Evolutionary conservation across 768 basidiomycete genomes (phyloP), one percentile per base, ranked within the genome.

Genomic region (Phlegmacium glaucopus): DNA sequence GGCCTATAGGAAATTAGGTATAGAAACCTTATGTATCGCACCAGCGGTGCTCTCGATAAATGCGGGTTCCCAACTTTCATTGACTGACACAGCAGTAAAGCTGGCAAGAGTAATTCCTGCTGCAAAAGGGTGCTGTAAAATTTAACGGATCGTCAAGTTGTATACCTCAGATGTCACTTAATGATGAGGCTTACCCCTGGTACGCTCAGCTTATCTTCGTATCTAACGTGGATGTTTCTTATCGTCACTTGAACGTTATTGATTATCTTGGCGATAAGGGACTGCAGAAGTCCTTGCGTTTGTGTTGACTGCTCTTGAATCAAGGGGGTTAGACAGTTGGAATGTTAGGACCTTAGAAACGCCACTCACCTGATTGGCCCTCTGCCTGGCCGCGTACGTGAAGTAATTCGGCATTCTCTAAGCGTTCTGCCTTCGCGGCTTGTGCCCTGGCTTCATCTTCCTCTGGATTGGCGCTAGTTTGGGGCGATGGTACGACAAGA

Each of bases 171-270:
- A 15, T 45, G 29, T 5, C 1, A 34, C 50, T 15, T 13, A 17
- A 40, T 30, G 53, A 9, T 16, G 18, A n/a, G 22, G 71, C 87
- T 59, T 65, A 94, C 94, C 25, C 88, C 91, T 26, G 94, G 94
- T 22, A 94, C 92, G 57, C 92, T 96, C 57, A 93, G 65, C 42
- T 85, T 86, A 70, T 99, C 96, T 67, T 99, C 96, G 59, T 97
- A 99, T 44, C 96, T 86, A 39, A 98, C 69, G 63, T 99, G 96
- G 37, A 99, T 91, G 57, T 96, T 95, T 68, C 87, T 91, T 50
- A 98, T 82, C 10, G 92, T 94, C 18, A 98, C 82, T 70, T 99
- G 96, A 18, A 98, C 66, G 61, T 99, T 99, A 69, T 98, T 95
- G 54, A 98, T 82, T 48, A 98, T 79, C 62, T 95, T 96, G 38